Base-by-base conservation (phyloP, 148 eudicot species). In the Chenopodium album region DNA sequence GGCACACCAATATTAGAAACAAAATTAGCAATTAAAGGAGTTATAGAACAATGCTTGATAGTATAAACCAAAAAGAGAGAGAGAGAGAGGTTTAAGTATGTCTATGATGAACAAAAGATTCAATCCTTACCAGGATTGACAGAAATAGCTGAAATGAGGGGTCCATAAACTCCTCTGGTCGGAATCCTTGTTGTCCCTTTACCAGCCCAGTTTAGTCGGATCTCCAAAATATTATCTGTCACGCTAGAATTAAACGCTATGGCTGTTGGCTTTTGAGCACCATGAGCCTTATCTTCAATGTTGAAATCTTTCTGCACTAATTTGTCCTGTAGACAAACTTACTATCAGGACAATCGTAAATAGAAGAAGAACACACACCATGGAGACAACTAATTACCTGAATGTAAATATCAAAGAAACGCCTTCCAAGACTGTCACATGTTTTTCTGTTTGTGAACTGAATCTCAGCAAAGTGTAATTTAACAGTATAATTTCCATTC, bases 171-270 rank as follows among this genome's bases (percentile, higher is more conserved):
- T 79, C 94, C 94, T 84, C 93, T 87, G 6, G 66, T 48, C 64
- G 94, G 97, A 86, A 92, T 86, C 22, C 93, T 88, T 47, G 94
- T 90, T 79, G 97, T 93, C 83, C 97, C 97, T 84, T 79, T 91
- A 77, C 94, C 89, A 77, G 90, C 86, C 94, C 93, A 93, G 52
- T 89, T 82, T 86, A 93, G 87, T 50, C 87, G 86, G 79, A 93
- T 88, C 88, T 90, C 91, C 78, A 93, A 76, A 31, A 81, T 71
- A 83, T 84, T 85, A 86, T 89, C 84, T 12, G 85, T 82, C 85
- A 91, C 94, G 8, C 83, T 90, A 71, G 85, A 87, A 78, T 86
- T 88, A 73, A 84, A 90, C 56, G 56, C 66, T 84, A 59, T 85
- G 32, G 81, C 76, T 63, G 87, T 69, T 2, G 88, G 88, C 79